Conservation (phyloP, 202 grass and related monocot genomes). For the Panicum virgatum region DNA sequence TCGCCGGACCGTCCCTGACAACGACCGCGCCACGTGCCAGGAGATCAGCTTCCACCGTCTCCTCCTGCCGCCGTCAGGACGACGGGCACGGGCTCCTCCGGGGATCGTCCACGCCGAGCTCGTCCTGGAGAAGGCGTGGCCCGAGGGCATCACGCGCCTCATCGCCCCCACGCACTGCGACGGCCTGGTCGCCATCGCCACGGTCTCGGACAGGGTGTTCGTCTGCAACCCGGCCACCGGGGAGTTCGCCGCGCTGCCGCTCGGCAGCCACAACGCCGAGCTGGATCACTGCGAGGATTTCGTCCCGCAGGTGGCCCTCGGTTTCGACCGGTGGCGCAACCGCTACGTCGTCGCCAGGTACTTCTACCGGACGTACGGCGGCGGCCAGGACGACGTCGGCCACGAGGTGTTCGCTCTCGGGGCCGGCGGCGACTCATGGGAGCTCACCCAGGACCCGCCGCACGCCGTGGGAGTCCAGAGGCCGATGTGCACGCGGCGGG, state of each 20-base stretch:
- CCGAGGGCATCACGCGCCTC: neutral
- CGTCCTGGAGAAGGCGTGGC: neutral
- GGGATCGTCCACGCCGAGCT: neutral
- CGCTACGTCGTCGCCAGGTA: neutral
- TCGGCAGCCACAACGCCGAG: neutral
- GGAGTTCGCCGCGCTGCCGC: conserved; percentile 6
- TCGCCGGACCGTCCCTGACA: neutral
- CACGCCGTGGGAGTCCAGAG: neutral
- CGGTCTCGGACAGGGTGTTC: neutral
- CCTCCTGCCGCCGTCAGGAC: neutral
- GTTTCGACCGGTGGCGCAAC: neutral
- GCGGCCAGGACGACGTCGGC: neutral
- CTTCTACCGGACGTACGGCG: neutral
- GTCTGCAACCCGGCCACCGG: conserved; percentile 11
- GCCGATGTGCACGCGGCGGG: neutral
- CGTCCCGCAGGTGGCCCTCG: neutral
- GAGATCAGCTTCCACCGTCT: neutral
- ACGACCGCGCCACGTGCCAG: neutral
- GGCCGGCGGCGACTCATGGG: neutral
- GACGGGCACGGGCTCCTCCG: too few species aligned
- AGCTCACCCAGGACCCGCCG: neutral
- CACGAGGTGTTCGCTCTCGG: conserved; percentile 24
- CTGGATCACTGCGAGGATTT: neutral
- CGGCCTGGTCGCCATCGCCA: conserved; percentile 1
- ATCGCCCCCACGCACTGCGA: neutral